These are phyloP conservation scores for Manihot esculenta DNA, from an alignment of 441 rosid species.

Conservation along the genomic window DNA sequence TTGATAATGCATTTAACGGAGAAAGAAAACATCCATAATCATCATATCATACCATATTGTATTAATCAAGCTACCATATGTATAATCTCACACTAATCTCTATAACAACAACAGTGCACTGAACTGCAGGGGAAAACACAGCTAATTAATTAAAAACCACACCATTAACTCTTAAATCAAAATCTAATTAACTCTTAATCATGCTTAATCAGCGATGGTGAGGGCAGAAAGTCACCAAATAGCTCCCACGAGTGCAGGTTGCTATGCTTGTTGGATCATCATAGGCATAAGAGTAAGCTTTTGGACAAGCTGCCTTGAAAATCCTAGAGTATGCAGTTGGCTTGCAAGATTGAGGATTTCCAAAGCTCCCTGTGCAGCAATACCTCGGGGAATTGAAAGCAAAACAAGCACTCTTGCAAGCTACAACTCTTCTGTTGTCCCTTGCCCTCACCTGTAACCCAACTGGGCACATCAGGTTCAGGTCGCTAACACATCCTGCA, in stretches of 20 bases:
- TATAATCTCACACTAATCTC: too few species aligned
- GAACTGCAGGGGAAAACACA: neutral
- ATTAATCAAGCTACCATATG: too few species aligned
- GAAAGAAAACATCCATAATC: too few species aligned
- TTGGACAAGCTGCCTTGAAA: slow-evolving; percentile 91
- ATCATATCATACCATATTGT: too few species aligned
- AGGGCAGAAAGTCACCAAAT: slow-evolving; percentile 87
- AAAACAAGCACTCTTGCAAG: slow-evolving; percentile 89
- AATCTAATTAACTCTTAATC: neutral
- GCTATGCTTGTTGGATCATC: slow-evolving; percentile 93
- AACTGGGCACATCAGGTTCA: slow-evolving; percentile 76
- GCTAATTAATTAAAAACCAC: neutral
- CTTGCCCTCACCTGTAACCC: slow-evolving; percentile 72
- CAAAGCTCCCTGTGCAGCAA: slow-evolving; percentile 84
- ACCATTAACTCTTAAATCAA: too few species aligned
- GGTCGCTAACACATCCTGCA: slow-evolving; percentile 87
- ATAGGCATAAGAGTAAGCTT: slow-evolving; percentile 83
- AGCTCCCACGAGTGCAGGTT: slow-evolving; percentile 69
- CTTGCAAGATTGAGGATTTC: slow-evolving; percentile 72
- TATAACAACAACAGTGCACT: neutral
- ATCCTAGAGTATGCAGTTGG: slow-evolving; percentile 88
- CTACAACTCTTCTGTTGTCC: slow-evolving; percentile 59
- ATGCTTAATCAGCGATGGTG: slow-evolving; percentile 41
- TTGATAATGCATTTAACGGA: too few species aligned
- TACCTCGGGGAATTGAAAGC: slow-evolving; percentile 88